Conservation (phyloP, 2,329 filamentous ascomycete species). For the Akanthomyces uredinophilus region DNA sequence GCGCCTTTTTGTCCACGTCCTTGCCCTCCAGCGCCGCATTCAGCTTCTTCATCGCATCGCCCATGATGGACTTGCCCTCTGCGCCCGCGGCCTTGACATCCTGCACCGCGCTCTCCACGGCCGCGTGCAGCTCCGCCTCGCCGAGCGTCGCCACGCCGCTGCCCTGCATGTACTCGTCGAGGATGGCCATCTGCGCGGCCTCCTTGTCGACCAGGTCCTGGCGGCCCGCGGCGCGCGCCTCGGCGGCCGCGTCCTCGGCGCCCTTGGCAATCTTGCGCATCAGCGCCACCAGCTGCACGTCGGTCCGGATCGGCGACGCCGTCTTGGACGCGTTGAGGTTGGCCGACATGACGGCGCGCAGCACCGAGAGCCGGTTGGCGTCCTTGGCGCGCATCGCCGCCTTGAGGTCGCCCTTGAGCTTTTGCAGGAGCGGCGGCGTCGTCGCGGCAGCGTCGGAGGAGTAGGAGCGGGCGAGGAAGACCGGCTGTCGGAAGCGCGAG, state of each 20-base stretch:
- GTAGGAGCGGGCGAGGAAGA: not conserved
- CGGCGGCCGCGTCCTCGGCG: constrained; percentile 12
- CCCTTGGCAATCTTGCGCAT: constrained; percentile 60
- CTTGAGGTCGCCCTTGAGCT: constrained; percentile 59
- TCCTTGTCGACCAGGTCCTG: constrained; percentile 68
- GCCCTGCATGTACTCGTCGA: constrained; percentile 59
- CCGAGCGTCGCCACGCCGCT: constrained; percentile 55
- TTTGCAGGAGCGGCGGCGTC: constrained; percentile 44
- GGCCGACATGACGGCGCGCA: constrained; percentile 63
- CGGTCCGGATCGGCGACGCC: constrained; percentile 60
- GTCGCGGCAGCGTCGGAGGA: constrained; percentile 17
- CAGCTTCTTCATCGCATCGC: constrained; percentile 60
- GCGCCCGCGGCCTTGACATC: constrained; percentile 43
- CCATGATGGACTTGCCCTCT: constrained; percentile 44
- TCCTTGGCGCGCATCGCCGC: constrained; percentile 62
- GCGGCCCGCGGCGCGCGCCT: constrained; percentile 46
- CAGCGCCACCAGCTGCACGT: constrained; percentile 63
- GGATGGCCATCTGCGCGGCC: constrained; percentile 56
- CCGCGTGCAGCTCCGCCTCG: constrained; percentile 51
- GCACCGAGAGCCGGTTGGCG: constrained; percentile 57
- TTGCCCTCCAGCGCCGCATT: constrained; percentile 55
- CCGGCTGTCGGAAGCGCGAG: not conserved
- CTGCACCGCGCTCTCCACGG: constrained; percentile 49
- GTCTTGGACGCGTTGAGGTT: constrained; percentile 75
- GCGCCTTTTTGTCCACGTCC: constrained; percentile 56